A percentile compares a stretch with the other conserved stretches of the same genome.
Evolutionary conservation across 176 grass and related monocot species (phyloP).

Genomic region (Oryza punctata): DNA sequence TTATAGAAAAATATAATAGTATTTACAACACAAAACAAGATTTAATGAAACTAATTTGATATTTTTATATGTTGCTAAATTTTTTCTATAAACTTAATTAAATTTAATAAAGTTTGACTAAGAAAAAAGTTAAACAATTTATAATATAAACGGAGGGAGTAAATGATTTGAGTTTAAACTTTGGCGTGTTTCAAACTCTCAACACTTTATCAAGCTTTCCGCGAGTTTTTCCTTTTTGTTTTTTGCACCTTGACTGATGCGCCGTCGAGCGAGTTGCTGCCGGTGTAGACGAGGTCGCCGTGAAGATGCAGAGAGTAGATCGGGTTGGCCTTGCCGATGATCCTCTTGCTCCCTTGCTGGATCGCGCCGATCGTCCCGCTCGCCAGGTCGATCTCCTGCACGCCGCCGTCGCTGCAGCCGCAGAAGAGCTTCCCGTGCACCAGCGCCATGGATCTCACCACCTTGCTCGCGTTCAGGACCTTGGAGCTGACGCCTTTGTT

Average conservation of each 20-base stretch:
- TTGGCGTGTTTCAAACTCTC: too few species aligned
- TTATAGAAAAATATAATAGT: too few species aligned
- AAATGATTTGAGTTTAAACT: too few species aligned
- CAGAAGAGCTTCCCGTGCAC: conserved; percentile 70
- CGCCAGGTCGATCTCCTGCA: conserved; percentile 75
- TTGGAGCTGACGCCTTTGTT: conserved; percentile 40
- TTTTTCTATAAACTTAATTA: too few species aligned
- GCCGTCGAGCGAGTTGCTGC: conserved; percentile 44
- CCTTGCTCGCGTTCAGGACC: conserved; percentile 56
- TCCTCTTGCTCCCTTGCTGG: conserved; percentile 60
- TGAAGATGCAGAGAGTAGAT: conserved; percentile 51
- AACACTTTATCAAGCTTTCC: too few species aligned
- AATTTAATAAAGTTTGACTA: too few species aligned
- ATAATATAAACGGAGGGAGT: too few species aligned
- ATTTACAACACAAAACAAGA: too few species aligned
- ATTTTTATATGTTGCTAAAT: too few species aligned
- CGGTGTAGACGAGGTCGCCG: conserved; percentile 58
- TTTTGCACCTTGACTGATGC: conserved; percentile 48
- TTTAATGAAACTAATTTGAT: too few species aligned
- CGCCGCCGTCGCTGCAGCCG: conserved; percentile 64
- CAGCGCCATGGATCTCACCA: conserved; percentile 60
- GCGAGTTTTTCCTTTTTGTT: too few species aligned
- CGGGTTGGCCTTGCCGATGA: conserved; percentile 63
- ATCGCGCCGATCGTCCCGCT: conserved; percentile 56
- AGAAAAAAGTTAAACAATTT: too few species aligned